Evolutionary conservation across 495 filamentous ascomycete genomes (phyloP).

Genomic region (Lepidopterella palustris): DNA sequence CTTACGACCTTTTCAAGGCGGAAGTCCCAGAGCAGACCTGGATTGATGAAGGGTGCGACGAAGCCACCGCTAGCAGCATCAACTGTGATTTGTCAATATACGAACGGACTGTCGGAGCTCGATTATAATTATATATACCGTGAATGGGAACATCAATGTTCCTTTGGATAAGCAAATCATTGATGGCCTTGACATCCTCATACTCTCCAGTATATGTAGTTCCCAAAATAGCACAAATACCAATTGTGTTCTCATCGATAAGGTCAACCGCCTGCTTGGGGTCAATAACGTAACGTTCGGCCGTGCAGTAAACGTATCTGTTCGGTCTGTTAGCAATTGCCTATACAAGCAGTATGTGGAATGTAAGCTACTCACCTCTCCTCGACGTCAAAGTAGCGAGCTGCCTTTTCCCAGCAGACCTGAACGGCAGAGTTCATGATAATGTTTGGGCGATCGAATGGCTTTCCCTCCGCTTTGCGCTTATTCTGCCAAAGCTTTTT

Average conservation of each 20-base stretch:
- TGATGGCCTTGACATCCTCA: conserved; percentile 84
- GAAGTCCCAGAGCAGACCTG: conserved; percentile 81
- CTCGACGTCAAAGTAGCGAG: conserved; percentile 90
- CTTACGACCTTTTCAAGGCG: conserved; percentile 76
- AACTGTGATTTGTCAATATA: conserved; percentile 39
- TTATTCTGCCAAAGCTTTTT: conserved; percentile 91
- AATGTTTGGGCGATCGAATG: conserved; percentile 71
- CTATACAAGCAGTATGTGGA: conserved; percentile 49
- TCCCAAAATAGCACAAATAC: conserved; percentile 82
- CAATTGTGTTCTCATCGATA: conserved; percentile 94
- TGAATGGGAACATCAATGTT: conserved; percentile 77
- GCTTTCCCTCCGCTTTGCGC: conserved; percentile 69
- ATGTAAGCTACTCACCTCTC: conserved; percentile 55
- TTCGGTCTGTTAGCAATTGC: conserved; percentile 42
- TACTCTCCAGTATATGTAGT: conserved; percentile 96
- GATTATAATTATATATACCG: conserved; percentile 3
- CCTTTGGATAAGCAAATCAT: conserved; percentile 67
- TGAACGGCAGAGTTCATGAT: conserved; percentile 90
- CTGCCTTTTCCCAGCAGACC: conserved; percentile 94
- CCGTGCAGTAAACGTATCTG: conserved; percentile 69
- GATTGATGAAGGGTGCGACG: conserved; percentile 80
- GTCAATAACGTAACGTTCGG: conserved; percentile 78
- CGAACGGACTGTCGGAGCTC: not conserved
- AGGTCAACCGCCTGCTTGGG: conserved; percentile 71
- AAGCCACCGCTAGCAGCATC: conserved; percentile 89